These are phyloP conservation scores for Mrakia hoshinonis DNA, from an alignment of 768 basidiomycete genomes.

Conservation along the genomic window DNA sequence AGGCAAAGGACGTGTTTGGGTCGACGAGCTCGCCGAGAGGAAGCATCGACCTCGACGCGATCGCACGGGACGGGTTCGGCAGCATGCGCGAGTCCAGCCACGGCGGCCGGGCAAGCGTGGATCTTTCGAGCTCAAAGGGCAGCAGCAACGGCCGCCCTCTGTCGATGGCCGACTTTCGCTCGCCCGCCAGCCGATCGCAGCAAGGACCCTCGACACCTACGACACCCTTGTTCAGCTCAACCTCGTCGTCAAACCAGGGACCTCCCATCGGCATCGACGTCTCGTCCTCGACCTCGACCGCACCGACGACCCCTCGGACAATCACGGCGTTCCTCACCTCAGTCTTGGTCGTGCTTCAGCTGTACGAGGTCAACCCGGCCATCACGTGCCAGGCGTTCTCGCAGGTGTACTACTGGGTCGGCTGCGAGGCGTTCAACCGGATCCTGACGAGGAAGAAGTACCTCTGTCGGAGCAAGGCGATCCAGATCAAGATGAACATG, in stretches of 20 bases:
- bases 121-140: neutral
- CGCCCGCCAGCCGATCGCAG: neutral
- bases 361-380: conserved; percentile 80
- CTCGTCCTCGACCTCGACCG: neutral
- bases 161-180: conserved; percentile 4
- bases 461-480: conserved; percentile 76
- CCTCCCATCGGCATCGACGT: neutral
- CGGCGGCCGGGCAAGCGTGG: conserved; percentile 11
- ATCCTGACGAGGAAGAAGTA: conserved; percentile 86
- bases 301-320: conserved; percentile 43
- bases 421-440: conserved; percentile 76
- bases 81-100: neutral
- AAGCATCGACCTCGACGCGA: conserved; percentile 4
- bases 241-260: neutral
- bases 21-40: conserved; percentile 3
- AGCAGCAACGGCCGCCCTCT: conserved; percentile 1
- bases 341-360: conserved; percentile 67
- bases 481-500: conserved; percentile 83
- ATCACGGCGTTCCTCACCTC: conserved; percentile 75
- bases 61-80: neutral
- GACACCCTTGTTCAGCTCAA: neutral
- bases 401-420: conserved; percentile 97
- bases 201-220: conserved; percentile 1
- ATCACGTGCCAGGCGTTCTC: conserved; percentile 86
- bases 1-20: conserved; percentile 17